Evolutionary conservation across 2,329 filamentous ascomycete genomes (phyloP).

Genomic region (Trichoderma asperellum): DNA sequence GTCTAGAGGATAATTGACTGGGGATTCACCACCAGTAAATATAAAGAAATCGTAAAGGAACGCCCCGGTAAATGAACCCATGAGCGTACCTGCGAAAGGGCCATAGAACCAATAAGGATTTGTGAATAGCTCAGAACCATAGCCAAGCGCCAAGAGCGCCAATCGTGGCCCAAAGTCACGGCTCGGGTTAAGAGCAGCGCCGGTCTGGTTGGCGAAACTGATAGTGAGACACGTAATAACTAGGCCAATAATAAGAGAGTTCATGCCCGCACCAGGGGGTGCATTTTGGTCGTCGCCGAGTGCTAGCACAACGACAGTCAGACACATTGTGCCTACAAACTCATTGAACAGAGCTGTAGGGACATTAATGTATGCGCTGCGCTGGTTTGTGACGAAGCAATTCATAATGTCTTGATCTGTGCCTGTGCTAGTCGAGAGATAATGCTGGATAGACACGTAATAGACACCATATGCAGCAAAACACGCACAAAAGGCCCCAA

Average conservation of each 20-base stretch:
- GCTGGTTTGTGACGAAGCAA: conserved; percentile 15
- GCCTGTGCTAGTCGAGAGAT: neutral
- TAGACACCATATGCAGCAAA: conserved; percentile 11
- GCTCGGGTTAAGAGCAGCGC: neutral
- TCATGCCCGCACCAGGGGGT: conserved; percentile 1
- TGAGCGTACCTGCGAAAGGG: neutral
- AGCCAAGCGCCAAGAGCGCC: neutral
- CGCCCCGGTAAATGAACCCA: conserved; percentile 4
- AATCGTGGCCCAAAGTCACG: conserved; percentile 1
- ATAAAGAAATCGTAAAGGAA: conserved; percentile 22
- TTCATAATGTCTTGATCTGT: conserved; percentile 10
- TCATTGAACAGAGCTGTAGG: neutral
- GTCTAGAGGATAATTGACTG: conserved; percentile 18
- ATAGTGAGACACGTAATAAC: neutral
- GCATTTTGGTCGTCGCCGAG: conserved; percentile 4
- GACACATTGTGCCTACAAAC: conserved; percentile 3
- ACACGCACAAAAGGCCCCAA: conserved; percentile 17
- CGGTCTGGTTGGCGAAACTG: conserved; percentile 1
- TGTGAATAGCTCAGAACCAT: neutral
- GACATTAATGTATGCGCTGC: neutral
- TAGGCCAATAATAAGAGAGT: neutral
- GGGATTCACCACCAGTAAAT: conserved; percentile 8
- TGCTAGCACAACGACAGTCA: neutral
- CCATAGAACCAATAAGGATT: conserved; percentile 3
- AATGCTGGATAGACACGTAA: conserved; percentile 16